phyloP scores from a whole-genome alignment of 306 rosid species.

The Fragaria vesca region DNA sequence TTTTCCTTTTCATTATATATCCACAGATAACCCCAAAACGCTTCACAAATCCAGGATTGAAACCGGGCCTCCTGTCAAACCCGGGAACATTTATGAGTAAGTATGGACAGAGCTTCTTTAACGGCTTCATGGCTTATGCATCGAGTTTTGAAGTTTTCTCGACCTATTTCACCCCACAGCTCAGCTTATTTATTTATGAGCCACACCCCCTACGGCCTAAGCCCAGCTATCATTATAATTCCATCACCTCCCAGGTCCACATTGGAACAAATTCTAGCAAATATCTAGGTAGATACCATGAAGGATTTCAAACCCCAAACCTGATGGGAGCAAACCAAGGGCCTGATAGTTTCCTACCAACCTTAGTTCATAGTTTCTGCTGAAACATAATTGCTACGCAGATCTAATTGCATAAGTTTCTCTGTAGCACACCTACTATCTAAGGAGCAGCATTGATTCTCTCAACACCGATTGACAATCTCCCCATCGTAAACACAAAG shows the following conservation, averaged over 20 bases:
- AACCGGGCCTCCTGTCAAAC: not conserved
- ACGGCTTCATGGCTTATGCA: not conserved
- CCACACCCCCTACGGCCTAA: not conserved
- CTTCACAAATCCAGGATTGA: not conserved
- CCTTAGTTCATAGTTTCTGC: not conserved
- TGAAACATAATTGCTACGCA: not conserved
- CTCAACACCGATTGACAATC: not conserved
- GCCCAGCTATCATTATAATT: not conserved
- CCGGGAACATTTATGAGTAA: not conserved
- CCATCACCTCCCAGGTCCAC: not conserved
- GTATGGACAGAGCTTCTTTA: not conserved
- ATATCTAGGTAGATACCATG: not conserved
- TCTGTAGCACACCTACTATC: not conserved
- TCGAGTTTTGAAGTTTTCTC: not conserved
- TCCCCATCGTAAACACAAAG: not conserved
- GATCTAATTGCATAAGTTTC: not conserved
- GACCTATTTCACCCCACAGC: not conserved
- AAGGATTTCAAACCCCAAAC: not conserved
- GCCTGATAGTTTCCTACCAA: not conserved
- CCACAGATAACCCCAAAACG: not conserved
- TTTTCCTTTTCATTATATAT: not conserved
- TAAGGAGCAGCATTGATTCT: not conserved
- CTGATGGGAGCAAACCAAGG: not conserved
- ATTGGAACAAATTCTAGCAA: not conserved
- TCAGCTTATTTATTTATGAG: not conserved